Evolutionary conservation across 2,329 filamentous ascomycete genomes (phyloP).

Genomic region (Colletotrichum noveboracense): DNA sequence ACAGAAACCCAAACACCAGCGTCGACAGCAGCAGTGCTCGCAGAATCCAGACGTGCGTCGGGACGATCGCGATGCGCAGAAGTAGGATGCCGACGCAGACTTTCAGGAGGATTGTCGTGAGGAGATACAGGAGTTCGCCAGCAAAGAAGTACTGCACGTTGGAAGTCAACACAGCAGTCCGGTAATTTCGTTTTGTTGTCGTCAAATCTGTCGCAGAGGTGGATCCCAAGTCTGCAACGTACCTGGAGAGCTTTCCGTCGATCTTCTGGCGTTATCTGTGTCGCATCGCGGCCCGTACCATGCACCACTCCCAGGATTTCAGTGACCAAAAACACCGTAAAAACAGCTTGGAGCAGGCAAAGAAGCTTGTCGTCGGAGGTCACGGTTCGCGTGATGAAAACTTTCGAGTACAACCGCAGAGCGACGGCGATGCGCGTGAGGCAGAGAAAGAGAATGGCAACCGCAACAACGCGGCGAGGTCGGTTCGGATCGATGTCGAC

Average conservation of each 20-base stretch:
- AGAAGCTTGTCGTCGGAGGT: slow-evolving; percentile 34
- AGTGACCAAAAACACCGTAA: slow-evolving; percentile 21
- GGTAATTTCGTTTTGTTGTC: not conserved
- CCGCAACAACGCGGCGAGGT: slow-evolving; percentile 22
- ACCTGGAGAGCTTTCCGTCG: slow-evolving; percentile 32
- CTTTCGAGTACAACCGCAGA: slow-evolving; percentile 33
- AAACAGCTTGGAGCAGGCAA: slow-evolving; percentile 29
- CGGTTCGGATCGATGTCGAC: not conserved
- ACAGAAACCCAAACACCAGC: slow-evolving; percentile 37
- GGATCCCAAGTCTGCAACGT: not conserved
- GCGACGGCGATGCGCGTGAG: slow-evolving; percentile 32
- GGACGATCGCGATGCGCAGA: slow-evolving; percentile 41
- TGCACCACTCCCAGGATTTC: slow-evolving; percentile 26
- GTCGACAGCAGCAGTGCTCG: slow-evolving; percentile 38
- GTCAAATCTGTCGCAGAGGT: not conserved
- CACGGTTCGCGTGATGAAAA: slow-evolving; percentile 32
- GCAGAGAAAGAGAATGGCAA: slow-evolving; percentile 33
- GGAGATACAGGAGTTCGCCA: slow-evolving; percentile 42
- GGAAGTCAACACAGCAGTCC: not conserved
- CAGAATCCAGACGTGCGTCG: slow-evolving; percentile 37
- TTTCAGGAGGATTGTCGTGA: slow-evolving; percentile 33
- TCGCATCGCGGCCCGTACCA: slow-evolving; percentile 27
- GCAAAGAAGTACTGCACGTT: slow-evolving; percentile 36
- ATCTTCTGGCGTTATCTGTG: slow-evolving; percentile 18
- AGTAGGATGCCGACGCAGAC: slow-evolving; percentile 46